These are phyloP conservation scores for Gossypium arboreum DNA, from an alignment of 345 rosid species.

Conservation along the genomic window DNA sequence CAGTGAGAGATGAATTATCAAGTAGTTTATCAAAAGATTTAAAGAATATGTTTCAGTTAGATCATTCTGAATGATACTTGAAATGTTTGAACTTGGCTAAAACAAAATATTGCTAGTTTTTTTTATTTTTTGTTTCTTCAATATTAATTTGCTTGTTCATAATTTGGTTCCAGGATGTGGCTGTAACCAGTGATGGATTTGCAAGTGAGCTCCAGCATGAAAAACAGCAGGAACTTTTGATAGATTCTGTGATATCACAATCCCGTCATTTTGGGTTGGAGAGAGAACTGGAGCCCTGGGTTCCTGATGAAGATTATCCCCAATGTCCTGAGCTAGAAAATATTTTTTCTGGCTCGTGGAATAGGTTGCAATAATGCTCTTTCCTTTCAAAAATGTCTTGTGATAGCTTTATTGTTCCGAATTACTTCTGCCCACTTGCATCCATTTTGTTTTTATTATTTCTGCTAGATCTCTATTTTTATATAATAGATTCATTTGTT, in stretches of 20 bases:
- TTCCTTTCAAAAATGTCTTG: conserved; percentile 14
- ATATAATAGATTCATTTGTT: neutral
- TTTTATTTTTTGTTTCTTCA: neutral
- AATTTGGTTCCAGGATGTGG: conserved; percentile 56
- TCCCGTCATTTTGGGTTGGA: conserved; percentile 46
- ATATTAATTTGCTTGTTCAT: conserved; percentile 3
- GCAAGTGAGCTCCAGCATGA: conserved; percentile 40
- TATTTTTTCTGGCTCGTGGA: conserved; percentile 57
- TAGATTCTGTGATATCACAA: conserved; percentile 77
- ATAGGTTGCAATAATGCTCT: conserved; percentile 47
- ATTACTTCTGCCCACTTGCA: neutral
- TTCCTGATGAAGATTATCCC: conserved; percentile 70
- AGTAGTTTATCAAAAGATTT: neutral
- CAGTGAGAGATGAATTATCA: conserved; percentile 6
- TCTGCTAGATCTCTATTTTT: neutral
- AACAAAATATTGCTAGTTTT: neutral
- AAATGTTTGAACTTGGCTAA: neutral
- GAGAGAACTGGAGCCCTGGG: conserved; percentile 85
- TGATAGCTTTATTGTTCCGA: neutral
- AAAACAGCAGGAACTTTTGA: conserved; percentile 33
- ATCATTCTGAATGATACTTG: conserved; percentile 9
- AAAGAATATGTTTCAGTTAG: neutral
- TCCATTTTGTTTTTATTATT: conserved; percentile 1
- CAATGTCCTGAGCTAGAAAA: conserved; percentile 62
- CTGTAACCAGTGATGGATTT: conserved; percentile 58